Evolutionary conservation across 2,329 filamentous ascomycete species (phyloP).

Genomic region (Mariannaea sp.): DNA sequence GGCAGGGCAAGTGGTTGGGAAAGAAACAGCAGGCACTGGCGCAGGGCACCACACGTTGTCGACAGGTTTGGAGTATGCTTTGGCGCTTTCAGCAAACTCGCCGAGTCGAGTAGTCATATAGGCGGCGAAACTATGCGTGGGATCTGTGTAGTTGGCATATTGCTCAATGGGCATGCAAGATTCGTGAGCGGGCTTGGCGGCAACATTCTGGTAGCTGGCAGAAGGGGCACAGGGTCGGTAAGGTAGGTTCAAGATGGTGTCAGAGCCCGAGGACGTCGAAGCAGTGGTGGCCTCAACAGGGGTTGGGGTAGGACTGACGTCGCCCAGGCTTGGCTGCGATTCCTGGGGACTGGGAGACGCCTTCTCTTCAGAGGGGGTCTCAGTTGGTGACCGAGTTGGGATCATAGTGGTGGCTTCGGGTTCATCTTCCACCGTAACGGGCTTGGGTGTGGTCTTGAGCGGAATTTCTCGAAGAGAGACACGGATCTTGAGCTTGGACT

Average conservation of each 20-base stretch:
- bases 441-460: conserved; percentile 43
- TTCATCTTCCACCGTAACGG: conserved; percentile 58
- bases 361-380: conserved; percentile 21
- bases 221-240: conserved; percentile 25
- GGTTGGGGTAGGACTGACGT: conserved; percentile 24
- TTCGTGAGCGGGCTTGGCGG: background rate
- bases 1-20: conserved; percentile 19
- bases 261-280: conserved; percentile 21
- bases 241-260: conserved; percentile 31
- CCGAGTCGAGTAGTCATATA: background rate
- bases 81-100: background rate
- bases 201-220: background rate
- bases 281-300: conserved; percentile 31
- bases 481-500: conserved; percentile 92
- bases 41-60: conserved; percentile 15
- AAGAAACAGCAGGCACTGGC: background rate
- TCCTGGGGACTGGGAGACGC: conserved; percentile 19
- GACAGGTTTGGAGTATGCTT: background rate
- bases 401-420: conserved; percentile 41
- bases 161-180: background rate
- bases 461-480: conserved; percentile 57
- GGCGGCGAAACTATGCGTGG: background rate
- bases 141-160: background rate
- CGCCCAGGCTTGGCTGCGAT: conserved; percentile 17
- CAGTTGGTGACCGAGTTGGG: conserved; percentile 13